phyloP scores from a whole-genome alignment of 768 basidiomycete species.

The Albatrellus ellisii region DNA sequence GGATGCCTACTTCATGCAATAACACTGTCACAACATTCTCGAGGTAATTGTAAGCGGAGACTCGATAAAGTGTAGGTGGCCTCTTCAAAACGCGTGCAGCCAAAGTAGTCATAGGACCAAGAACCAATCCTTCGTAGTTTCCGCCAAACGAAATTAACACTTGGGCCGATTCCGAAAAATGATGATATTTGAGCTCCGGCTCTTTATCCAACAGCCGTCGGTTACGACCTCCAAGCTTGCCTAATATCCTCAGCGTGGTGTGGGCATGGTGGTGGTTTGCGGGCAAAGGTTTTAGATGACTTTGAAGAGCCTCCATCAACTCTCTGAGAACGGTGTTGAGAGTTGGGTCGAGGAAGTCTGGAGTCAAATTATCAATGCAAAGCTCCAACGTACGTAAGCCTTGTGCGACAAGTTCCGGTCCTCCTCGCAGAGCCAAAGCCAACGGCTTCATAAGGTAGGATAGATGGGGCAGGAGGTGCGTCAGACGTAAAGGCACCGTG shows the following conservation, averaged over 20 bases:
- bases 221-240: constrained; percentile 93
- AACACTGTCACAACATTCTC: constrained; percentile 61
- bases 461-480: constrained; percentile 90
- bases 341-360: constrained; percentile 95
- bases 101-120: constrained; percentile 51
- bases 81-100: constrained; percentile 52
- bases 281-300: constrained; percentile 81
- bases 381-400: constrained; percentile 92
- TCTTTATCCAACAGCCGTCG: constrained; percentile 75
- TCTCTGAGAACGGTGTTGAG: constrained; percentile 86
- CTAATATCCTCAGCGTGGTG: constrained; percentile 90
- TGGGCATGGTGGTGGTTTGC: constrained; percentile 83
- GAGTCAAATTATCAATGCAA: constrained; percentile 98
- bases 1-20: constrained; percentile 51
- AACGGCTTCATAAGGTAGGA: constrained; percentile 94
- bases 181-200: constrained; percentile 56
- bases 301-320: constrained; percentile 89
- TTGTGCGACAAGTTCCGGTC: constrained; percentile 84
- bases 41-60: constrained; percentile 52
- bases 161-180: constrained; percentile 58
- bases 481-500: constrained; percentile 90
- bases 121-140: constrained; percentile 44
- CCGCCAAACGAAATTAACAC: constrained; percentile 66
- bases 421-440: constrained; percentile 79
- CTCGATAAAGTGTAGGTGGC: constrained; percentile 33